phyloP scores from a whole-genome alignment of 2,329 filamentous ascomycete species.

The Phialophora verrucosa region DNA sequence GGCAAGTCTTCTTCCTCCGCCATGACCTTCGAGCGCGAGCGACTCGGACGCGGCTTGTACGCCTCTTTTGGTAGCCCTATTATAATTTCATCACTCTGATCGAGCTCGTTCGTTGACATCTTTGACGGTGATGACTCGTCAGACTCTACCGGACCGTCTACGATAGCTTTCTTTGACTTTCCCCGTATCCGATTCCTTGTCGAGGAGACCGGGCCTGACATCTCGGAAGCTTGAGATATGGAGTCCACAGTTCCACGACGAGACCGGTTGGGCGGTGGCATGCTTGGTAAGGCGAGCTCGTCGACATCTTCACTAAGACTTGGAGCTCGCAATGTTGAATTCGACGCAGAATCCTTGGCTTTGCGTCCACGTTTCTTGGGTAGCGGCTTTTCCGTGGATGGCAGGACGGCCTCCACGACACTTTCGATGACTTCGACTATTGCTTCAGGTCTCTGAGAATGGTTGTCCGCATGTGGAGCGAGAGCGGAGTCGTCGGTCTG shows the following conservation, averaged over 20 bases:
- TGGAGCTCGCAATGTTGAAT: constrained; percentile 23
- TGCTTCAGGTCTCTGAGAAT: not conserved
- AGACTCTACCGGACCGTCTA: constrained; percentile 1
- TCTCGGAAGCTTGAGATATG: constrained; percentile 34
- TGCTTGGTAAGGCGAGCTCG: constrained; percentile 18
- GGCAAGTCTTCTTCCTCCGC: constrained; percentile 24
- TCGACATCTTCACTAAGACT: constrained; percentile 25
- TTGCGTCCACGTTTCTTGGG: constrained; percentile 38
- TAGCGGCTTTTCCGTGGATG: constrained; percentile 15
- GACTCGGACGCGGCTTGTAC: constrained; percentile 40
- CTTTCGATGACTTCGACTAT: not conserved
- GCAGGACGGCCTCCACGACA: not conserved
- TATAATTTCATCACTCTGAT: constrained; percentile 35
- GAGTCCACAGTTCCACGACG: constrained; percentile 36
- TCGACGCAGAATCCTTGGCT: constrained; percentile 27
- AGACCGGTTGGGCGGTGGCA: constrained; percentile 16
- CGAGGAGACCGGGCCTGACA: constrained; percentile 22
- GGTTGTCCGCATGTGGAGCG: not conserved
- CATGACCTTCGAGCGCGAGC: constrained; percentile 33
- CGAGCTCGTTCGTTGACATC: constrained; percentile 34
- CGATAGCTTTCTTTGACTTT: constrained; percentile 25
- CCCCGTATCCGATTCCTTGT: constrained; percentile 28
- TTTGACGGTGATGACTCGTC: constrained; percentile 25
- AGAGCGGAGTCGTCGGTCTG: constrained; percentile 14
- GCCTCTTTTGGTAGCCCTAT: constrained; percentile 39